Base-by-base conservation (phyloP, 805 yeast species). In the Starmerella bombicola region DNA sequence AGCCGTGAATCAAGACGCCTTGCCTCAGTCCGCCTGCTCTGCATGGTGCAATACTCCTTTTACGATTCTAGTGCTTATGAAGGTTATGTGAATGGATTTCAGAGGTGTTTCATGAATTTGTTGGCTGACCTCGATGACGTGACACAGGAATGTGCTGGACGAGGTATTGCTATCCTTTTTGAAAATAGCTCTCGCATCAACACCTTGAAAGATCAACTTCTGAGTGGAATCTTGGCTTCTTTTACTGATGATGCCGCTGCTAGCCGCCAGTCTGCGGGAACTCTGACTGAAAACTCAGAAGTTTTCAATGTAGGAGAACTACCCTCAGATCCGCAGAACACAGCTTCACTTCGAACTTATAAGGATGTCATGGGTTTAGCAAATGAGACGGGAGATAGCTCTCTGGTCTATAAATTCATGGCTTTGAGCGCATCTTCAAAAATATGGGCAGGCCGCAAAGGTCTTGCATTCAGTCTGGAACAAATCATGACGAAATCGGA, bases 351-450 rank as follows among this genome's bases (percentile, higher is more conserved):
- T 3, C 80, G 93, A 0, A 86, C 97, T 0, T 88, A 88, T 57
- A 82, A 80, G 53, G 98, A 88, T 59, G 82, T 88, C 23, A 66
- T 88, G 51, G 81, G 67, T 52, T 65, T 88, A 37, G 96, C 98
- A 0, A 75, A 91, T 1, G 98, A 88, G 55, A 93, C 85, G 8
- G 97, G 97, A 22, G 95, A 88, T 59, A 95, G 97, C 12, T 73
- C 91, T 49, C 69, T 88, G 49, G 95, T 88, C 4, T 88, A 88
- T 61, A 82, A 84, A 55, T 88, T 88, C 57, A 84, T 88, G 95
- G 76, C 94, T 0, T 63, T 88, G 42, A 93, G 96, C 0, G 78
- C 82, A 47, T 78, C 78, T 38, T 82, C 95, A 0, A 76, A 91
- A 0, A 61, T 86, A 17, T 88, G 98, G 98, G 73, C 93, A 0